phyloP scores from a whole-genome alignment of 2,329 filamentous ascomycete genomes.

The Biscogniauxia mediterranea region DNA sequence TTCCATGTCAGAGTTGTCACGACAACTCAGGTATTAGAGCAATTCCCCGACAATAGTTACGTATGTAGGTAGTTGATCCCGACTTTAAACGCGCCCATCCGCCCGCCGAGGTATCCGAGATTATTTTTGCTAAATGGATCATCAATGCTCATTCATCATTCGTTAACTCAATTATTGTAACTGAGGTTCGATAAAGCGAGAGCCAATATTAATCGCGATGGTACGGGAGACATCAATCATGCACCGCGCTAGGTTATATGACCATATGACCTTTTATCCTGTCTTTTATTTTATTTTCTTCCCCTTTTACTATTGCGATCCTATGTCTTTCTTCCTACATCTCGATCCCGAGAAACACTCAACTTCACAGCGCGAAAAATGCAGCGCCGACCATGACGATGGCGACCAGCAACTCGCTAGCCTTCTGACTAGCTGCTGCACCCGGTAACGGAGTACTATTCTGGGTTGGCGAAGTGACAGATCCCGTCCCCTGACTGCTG shows the following conservation, averaged over 20 bases:
- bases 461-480: slow-evolving; percentile 16
- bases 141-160: too few species aligned
- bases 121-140: too few species aligned
- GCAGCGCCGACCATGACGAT: slow-evolving; percentile 23
- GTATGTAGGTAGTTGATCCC: not conserved
- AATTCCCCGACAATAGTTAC: not conserved
- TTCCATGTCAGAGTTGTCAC: too few species aligned
- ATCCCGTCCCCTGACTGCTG: slow-evolving; percentile 14
- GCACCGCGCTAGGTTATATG: not conserved
- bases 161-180: too few species aligned
- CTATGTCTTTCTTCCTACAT: not conserved
- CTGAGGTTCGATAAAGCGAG: too few species aligned
- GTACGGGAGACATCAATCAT: too few species aligned
- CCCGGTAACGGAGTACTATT: slow-evolving; percentile 13
- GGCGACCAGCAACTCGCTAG: slow-evolving; percentile 22
- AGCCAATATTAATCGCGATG: too few species aligned
- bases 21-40: not conserved
- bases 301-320: not conserved
- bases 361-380: slow-evolving; percentile 23
- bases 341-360: not conserved
- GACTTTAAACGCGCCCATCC: not conserved
- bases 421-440: slow-evolving; percentile 19
- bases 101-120: not conserved
- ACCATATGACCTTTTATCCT: not conserved
- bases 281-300: too few species aligned